These are phyloP conservation scores for Podospora didyma DNA, from an alignment of 495 filamentous ascomycete species.

Conservation along the genomic window DNA sequence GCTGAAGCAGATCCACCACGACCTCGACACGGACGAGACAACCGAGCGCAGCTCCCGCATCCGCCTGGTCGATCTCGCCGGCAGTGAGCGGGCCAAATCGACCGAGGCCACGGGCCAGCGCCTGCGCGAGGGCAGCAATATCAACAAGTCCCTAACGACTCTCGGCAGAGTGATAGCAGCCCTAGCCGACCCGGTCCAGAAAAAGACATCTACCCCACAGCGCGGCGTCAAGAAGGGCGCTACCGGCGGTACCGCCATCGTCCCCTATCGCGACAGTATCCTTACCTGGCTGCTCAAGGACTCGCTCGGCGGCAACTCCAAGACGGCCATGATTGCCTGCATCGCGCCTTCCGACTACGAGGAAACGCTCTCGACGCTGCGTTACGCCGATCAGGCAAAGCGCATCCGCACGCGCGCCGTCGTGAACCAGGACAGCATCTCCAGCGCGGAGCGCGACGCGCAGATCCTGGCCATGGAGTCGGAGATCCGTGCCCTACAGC, in stretches of 20 bases:
- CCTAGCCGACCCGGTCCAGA: constrained; percentile 71
- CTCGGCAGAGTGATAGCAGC: constrained; percentile 96
- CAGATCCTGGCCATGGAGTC: constrained; percentile 93
- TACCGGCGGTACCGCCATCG: constrained; percentile 50
- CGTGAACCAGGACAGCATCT: constrained; percentile 89
- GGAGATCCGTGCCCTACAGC: constrained; percentile 79
- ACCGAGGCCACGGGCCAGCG: constrained; percentile 92
- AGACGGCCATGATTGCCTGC: constrained; percentile 98
- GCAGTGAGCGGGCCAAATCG: constrained; percentile 89
- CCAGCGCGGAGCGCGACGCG: constrained; percentile 82
- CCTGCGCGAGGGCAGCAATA: constrained; percentile 91
- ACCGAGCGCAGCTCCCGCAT: constrained; percentile 92
- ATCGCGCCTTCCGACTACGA: constrained; percentile 95
- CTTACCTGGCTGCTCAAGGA: constrained; percentile 98
- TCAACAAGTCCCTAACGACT: constrained; percentile 97
- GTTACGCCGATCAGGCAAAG: constrained; percentile 97
- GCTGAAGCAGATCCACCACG: constrained; percentile 90
- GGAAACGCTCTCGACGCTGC: constrained; percentile 90
- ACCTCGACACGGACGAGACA: constrained; percentile 89
- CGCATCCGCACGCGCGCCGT: constrained; percentile 94
- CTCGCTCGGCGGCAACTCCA: constrained; percentile 88
- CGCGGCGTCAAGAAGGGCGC: constrained; percentile 7
- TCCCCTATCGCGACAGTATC: constrained; percentile 94
- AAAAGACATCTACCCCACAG: constrained; percentile 32
- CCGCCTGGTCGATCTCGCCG: constrained; percentile 90